Percentiles rank a stretch among this genome's conserved stretches.
These are phyloP conservation scores for Malus hybrid DNA, from an alignment of 331 rosid genomes.

Conservation along the genomic window DNA sequence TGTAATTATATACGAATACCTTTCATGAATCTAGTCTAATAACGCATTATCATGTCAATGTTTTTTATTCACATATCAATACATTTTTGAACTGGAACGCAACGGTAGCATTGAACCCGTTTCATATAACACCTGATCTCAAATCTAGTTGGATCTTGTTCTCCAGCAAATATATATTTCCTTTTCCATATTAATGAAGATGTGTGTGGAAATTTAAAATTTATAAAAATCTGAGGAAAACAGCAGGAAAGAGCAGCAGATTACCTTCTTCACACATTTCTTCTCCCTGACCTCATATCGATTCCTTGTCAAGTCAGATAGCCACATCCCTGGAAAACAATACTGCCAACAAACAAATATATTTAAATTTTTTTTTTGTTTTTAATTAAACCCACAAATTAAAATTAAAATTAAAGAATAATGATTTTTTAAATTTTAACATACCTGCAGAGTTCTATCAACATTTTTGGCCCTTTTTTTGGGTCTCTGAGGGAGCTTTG, in stretches of 20 bases:
- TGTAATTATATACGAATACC: not conserved
- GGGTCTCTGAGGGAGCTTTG: constrained; percentile 65
- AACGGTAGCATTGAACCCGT: no score
- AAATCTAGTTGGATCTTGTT: not conserved
- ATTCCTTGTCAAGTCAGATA: constrained; percentile 61
- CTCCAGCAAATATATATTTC: not conserved
- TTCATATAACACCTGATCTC: not conserved
- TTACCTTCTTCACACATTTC: constrained; percentile 70
- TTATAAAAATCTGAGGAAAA: not conserved
- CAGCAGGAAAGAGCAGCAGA: not conserved
- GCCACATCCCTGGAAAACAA: constrained; percentile 79
- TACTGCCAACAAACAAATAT: constrained; percentile 29
- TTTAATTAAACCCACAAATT: not conserved
- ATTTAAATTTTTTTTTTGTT: not conserved
- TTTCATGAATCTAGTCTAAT: not conserved
- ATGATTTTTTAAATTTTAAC: not conserved
- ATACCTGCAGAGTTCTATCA: constrained; percentile 59
- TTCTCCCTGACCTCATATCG: constrained; percentile 76
- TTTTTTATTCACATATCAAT: no score
- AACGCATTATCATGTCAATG: not conserved
- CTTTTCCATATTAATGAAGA: not conserved
- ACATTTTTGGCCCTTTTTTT: constrained; percentile 65
- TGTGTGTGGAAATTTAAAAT: no score
- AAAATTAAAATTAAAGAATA: not conserved
- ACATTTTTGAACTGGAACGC: no score